Conservation (phyloP, 352 stramenopile genomes). For the Elongisporangium anandrum region DNA sequence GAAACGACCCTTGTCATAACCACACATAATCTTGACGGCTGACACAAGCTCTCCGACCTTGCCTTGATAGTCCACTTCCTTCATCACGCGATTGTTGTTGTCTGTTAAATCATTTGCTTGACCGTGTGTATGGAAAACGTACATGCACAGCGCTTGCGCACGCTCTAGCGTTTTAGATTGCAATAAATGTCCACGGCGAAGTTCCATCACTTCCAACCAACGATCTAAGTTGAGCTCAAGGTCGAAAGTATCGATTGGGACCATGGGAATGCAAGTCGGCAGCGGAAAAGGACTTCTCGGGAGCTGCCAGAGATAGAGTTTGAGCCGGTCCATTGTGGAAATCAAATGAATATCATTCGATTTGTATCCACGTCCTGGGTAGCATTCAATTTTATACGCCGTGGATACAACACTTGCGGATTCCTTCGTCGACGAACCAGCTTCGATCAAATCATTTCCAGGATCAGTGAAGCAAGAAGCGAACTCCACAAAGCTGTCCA, state of each 20-base stretch:
- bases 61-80: conserved; percentile 79
- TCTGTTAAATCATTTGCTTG: conserved; percentile 57
- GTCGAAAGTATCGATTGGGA: conserved; percentile 55
- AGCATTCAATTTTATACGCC: conserved; percentile 86
- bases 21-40: conserved; percentile 84
- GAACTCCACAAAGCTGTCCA: conserved; percentile 74
- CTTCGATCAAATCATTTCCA: conserved; percentile 9
- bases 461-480: conserved; percentile 48
- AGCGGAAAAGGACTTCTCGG: conserved; percentile 64
- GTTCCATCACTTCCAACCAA: conserved; percentile 81
- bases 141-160: conserved; percentile 73
- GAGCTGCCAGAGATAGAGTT: conserved; percentile 83
- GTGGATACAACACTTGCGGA: conserved; percentile 57
- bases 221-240: conserved; percentile 57
- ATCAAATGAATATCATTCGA: conserved; percentile 70
- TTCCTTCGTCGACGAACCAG: conserved; percentile 22
- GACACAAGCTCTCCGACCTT: conserved; percentile 81
- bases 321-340: conserved; percentile 56
- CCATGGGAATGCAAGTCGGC: conserved; percentile 62
- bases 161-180: conserved; percentile 80
- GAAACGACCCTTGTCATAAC: conserved; percentile 82
- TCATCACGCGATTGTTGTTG: conserved; percentile 42
- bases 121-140: conserved; percentile 83
- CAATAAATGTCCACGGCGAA: conserved; percentile 67
- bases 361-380: conserved; percentile 79